Evolutionary conservation across 257 asterid genomes (phyloP), one percentile per base, ranked within the genome.

Genomic region (Primulina eburnea): DNA sequence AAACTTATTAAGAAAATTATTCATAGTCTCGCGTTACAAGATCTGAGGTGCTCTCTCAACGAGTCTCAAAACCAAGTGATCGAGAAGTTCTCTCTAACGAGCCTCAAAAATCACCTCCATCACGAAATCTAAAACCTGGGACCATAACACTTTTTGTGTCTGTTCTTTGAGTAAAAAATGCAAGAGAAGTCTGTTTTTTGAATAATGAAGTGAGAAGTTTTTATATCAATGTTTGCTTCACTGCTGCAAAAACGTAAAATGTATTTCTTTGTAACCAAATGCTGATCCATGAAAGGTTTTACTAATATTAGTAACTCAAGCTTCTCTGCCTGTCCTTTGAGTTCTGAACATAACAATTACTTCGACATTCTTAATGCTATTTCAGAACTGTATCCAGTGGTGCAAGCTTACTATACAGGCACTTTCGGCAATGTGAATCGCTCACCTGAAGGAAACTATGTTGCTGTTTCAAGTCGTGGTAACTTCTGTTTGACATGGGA

Each of bases 331-430:
- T 63, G 28, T 62, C 74, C 35, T 80, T 70, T 38, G 26, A 62
- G 21, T 69, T 72, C 62, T 73, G 58, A 70, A 60, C 69, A 30
- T 69, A 72, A 70, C 24, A 72, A 50, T 60, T 65, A 75, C 70
- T 43, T 76, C 70, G 73, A 60, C 58, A 58, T 56, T 16, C 73
- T 79, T 69, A 71, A 76, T 79, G 78, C 73, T 79, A 84, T 76
- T 87, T 87, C 99, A 93, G 99, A 89, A 90, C 99, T 76, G 96
- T 89, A 82, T 93, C 97, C 17, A 93, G 99, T 82, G 97, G 99
- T 69, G 97, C 99, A 69, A 93, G 99, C 67, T 24, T 93, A 93
- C 89, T 93, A 93, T 64, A 93, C 99, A 9, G 99, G 99, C 58
- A 90, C 99, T 57, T 93, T 93, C 74, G 90, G 86, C 77, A 77